phyloP scores from a whole-genome alignment of 345 rosid species.

The Aegle marmelos region DNA sequence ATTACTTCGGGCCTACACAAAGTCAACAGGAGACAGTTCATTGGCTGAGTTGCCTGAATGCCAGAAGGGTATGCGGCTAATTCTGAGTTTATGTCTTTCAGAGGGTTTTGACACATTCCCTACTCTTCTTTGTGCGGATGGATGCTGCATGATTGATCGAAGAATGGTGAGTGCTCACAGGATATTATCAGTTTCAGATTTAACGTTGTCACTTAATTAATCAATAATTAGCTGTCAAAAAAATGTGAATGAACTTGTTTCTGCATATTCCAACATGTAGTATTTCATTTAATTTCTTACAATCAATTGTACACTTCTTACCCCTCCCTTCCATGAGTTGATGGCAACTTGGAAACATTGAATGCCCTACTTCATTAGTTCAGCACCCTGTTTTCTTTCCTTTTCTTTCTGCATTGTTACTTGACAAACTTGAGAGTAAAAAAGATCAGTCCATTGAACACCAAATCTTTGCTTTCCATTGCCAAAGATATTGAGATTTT shows the following conservation, averaged over 20 bases:
- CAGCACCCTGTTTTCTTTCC: neutral
- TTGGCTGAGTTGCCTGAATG: constrained; percentile 88
- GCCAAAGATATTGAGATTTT: neutral
- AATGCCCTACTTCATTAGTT: neutral
- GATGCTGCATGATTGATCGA: constrained; percentile 99
- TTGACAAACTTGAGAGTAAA: neutral
- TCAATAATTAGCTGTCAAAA: neutral
- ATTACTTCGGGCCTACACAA: constrained; percentile 86
- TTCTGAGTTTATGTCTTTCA: constrained; percentile 78
- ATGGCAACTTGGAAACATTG: neutral
- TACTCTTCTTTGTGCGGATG: constrained; percentile 95
- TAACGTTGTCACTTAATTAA: neutral
- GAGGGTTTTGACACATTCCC: constrained; percentile 99
- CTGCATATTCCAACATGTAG: neutral
- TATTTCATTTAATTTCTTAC: neutral
- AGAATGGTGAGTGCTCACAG: constrained; percentile 68
- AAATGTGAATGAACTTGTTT: neutral
- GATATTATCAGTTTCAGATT: neutral
- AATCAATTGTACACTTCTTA: neutral
- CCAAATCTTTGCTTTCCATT: neutral
- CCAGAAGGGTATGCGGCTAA: constrained; percentile 96
- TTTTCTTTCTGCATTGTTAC: neutral
- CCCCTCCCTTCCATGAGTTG: neutral
- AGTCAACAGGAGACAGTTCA: constrained; percentile 81
- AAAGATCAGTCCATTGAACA: neutral